These are phyloP conservation scores for Paecilomyces formosus DNA, from an alignment of 2,329 filamentous ascomycete genomes.

Conservation along the genomic window DNA sequence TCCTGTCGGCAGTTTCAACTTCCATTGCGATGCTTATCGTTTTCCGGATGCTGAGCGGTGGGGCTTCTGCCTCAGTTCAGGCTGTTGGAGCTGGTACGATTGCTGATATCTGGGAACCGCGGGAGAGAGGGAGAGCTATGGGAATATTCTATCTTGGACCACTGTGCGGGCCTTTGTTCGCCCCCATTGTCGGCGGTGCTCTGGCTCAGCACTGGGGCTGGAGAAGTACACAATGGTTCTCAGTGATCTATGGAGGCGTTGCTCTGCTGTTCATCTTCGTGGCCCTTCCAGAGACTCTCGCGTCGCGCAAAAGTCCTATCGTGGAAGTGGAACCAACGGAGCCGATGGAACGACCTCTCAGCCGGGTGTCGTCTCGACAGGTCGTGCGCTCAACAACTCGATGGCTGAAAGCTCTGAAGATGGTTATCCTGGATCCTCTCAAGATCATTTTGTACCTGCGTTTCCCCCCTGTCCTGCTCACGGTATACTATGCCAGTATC, in stretches of 20 bases:
- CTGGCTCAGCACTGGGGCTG: constrained; percentile 64
- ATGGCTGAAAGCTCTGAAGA: constrained; percentile 48
- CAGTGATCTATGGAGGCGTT: constrained; percentile 59
- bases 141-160: constrained; percentile 76
- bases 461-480: constrained; percentile 65
- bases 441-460: constrained; percentile 63
- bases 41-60: constrained; percentile 66
- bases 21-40: constrained; percentile 70
- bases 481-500: constrained; percentile 66
- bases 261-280: constrained; percentile 34
- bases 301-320: constrained; percentile 19
- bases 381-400: constrained; percentile 53
- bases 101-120: constrained; percentile 69
- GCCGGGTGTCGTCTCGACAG: constrained; percentile 54
- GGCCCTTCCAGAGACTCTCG: constrained; percentile 38
- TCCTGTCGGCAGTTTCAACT: constrained; percentile 60
- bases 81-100: constrained; percentile 79
- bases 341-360: constrained; percentile 24
- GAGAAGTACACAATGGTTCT: constrained; percentile 72
- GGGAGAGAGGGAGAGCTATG: constrained; percentile 72
- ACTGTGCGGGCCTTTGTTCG: constrained; percentile 64
- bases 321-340: constrained; percentile 14
- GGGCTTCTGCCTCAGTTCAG: constrained; percentile 71
- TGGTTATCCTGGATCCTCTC: constrained; percentile 64
- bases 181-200: constrained; percentile 69